These are phyloP conservation scores for Beauveria asiatica DNA, from an alignment of 2,329 filamentous ascomycete genomes.

Conservation along the genomic window DNA sequence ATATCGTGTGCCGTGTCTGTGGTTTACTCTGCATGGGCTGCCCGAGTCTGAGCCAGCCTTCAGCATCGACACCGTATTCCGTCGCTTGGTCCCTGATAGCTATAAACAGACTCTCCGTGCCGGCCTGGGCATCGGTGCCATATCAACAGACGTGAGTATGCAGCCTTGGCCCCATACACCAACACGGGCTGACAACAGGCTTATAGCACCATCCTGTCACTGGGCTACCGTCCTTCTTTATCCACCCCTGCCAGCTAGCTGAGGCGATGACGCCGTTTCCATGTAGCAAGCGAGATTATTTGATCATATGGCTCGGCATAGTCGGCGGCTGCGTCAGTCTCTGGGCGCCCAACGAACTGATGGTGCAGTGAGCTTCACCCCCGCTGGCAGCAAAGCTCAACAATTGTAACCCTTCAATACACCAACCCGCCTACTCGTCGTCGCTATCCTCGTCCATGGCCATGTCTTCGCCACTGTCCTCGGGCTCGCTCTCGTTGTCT, in stretches of 20 bases:
- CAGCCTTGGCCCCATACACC: neutral
- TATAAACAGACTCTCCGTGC: conserved; percentile 51
- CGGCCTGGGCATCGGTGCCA: conserved; percentile 58
- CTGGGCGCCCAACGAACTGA: conserved; percentile 65
- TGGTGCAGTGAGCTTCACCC: conserved; percentile 23
- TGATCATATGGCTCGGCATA: conserved; percentile 83
- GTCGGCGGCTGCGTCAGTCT: conserved; percentile 74
- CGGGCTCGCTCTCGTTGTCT: conserved; percentile 54
- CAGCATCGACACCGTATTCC: conserved; percentile 61
- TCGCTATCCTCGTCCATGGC: conserved; percentile 65
- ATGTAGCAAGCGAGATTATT: conserved; percentile 58
- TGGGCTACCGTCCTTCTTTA: conserved; percentile 72
- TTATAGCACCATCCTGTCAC: conserved; percentile 73
- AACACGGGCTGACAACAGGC: neutral
- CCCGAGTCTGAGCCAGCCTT: conserved; percentile 47
- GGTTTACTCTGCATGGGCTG: conserved; percentile 59
- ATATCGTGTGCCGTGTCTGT: conserved; percentile 67
- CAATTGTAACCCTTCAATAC: conserved; percentile 7
- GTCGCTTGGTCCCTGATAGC: conserved; percentile 58
- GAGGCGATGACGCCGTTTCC: conserved; percentile 65
- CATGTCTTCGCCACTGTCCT: conserved; percentile 59
- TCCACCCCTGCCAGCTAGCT: conserved; percentile 86
- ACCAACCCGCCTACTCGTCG: conserved; percentile 47
- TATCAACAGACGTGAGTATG: conserved; percentile 65
- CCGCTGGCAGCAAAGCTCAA: neutral